Evolutionary conservation across 2,329 filamentous ascomycete genomes (phyloP), one percentile per base, ranked within the genome.

Genomic region (Claviceps sp.): DNA sequence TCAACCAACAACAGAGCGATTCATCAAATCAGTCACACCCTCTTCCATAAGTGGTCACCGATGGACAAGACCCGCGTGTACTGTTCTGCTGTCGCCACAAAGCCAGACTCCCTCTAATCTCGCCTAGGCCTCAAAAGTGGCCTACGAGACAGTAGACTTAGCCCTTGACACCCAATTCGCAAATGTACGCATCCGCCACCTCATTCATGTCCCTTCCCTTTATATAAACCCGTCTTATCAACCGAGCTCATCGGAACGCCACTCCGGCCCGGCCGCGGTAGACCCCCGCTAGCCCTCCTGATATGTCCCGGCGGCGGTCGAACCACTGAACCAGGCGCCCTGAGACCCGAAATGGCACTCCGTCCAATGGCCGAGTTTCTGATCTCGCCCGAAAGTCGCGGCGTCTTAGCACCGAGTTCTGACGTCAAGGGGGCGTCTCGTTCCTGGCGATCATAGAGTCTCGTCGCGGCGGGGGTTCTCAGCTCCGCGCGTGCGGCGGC

Each of bases 211-310:
- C 26, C 53, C 22, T 50, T 42, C 10, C 73, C 70, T 14, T 75
- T 66, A 58, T 80, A 73, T 59, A 75, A 82, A 10, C 88, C 88
- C 89, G 94, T 94, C 68, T 84, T 81, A 73, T 94, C 88, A 65
- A 94, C 93, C 17, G 85, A 89, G 60, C 77, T 85, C 83, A 94
- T 84, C 26, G 26, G 26, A 62, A 93, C 85, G 52, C 85, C 82
- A 62, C 84, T 87, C 60, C 87, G 52, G 65, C 54, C 72, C 73
- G 76, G 77, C 55, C 76, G 68, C 41, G 75, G 71, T 50, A 78
- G 60, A 8, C 70, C 73, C 41, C 69, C 70, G 56, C 54, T 66
- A 53, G 71, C 73, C 64, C 68, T 72, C 45, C 69, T 70, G 50
- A 74, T 63, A 57, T 75, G 73, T 53, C 26, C 26, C 26, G 74